Base-by-base conservation (phyloP, 805 yeast species). In the Nakazawaea laoshanensis region DNA sequence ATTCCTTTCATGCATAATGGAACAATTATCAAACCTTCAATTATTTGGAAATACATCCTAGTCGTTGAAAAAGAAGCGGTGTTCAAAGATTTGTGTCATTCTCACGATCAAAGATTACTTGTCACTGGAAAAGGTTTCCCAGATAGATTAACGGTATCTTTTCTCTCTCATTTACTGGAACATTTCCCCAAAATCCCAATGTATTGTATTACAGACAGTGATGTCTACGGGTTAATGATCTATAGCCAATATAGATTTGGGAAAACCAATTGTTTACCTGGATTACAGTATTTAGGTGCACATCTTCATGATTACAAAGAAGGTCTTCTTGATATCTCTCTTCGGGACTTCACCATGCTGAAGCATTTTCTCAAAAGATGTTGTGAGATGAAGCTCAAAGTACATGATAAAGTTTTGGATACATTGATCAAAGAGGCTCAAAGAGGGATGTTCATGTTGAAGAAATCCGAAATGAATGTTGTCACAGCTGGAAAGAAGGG, bases 101-200 rank as follows among this genome's bases (percentile, higher is more conserved):
- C 50, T 21, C 34, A 36, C 3, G 14, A 28, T 9, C 38, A 42
- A 20, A 35, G 57, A 11, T 39, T 71, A 2, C 22, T 71, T 0
- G 49, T 80, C 7, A 77, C 86, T 0, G 85, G 82, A 0, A 73
- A 70, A 46, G 87, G 87, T 4, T 77, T 61, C 43, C 85, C 87
- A 1, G 87, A 79, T 47, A 44, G 58, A 9, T 50, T 67, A 5
- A 76, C 85, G 0, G 57, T 63, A 30, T 41, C 46, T 16, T 64
- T 77, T 36, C 41, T 74, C 7, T 29, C 40, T 4, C 40, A 42
- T 2, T 32, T 69, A 9, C 34, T 50, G 9, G 31, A 40, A 3
- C 38, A 45, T 13, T 39, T 51, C n/a, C 57, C 62, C 0, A 30
- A 42, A 1, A 45, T 61, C 1, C 70, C 70, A 1, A 46, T 73